Evolutionary conservation across 129 eudicot genomes (phyloP), one percentile per base, ranked within the genome.

Genomic region (Apium graveolens): DNA sequence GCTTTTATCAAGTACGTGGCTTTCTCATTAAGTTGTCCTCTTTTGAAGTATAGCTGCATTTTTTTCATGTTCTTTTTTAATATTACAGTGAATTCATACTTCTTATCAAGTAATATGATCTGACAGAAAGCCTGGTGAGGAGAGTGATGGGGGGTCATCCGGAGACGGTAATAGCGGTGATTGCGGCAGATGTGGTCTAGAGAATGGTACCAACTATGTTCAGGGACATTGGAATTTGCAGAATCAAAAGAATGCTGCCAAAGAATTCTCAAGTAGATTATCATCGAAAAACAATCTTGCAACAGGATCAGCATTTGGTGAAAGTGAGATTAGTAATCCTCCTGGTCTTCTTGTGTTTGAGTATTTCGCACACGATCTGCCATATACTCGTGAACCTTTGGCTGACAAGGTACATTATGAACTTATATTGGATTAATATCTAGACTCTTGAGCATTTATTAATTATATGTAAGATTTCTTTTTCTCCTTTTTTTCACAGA

Each of bases 111-210:
- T 71, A 24, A 39, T 71, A 42, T 72, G 17, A 72, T 12, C 51
- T 72, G 80, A 57, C 89, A 95, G 94, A 83, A 88, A 87, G 82
- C 88, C 84, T 34, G 92, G 93, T 80, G 97, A 90, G 62, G 96
- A 90, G 69, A 95, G 96, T 78, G 99, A 95, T 86, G 87, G 85
- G 48, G 93, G 88, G 79, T 95, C 97, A 71, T 90, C 97, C 32
- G 77, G 89, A 83, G 94, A 88, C 29, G 84, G 93, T 2, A 90
- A 89, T 81, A 92, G 93, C 80, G 91, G 87, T 63, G 91, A 86
- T 16, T 88, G 92, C 77, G 87, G 87, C 73, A 96, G 89, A 78
- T 73, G 81, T 75, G 92, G 83, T 34, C 74, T 73, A 46, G 81
- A 79, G 18, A 81, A 66, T 51, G 82, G 78, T 48, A 48, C 81